These are phyloP conservation scores for Cytospora piceae DNA, from an alignment of 2,329 filamentous ascomycete genomes.

Conservation along the genomic window DNA sequence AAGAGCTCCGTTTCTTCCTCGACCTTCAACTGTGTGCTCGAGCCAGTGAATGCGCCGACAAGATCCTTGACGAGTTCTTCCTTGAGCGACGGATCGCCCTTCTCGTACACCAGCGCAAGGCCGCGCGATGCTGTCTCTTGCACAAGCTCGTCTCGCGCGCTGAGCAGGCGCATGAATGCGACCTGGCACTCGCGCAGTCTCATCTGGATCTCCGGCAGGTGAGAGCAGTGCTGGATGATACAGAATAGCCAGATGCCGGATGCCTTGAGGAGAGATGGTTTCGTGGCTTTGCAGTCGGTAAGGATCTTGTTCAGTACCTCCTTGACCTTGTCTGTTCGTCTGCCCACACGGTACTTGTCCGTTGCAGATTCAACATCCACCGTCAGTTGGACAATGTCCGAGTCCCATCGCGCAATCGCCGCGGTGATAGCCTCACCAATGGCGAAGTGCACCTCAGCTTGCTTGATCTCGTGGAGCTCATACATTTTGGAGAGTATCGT, in stretches of 20 bases:
- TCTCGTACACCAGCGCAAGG: conserved; percentile 90
- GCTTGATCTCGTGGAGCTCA: conserved; percentile 79
- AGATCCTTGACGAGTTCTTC: conserved; percentile 85
- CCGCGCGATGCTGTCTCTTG: conserved; percentile 94
- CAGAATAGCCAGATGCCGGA: conserved; percentile 95
- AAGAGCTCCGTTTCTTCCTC: conserved; percentile 91
- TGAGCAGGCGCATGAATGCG: conserved; percentile 85
- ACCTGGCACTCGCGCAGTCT: conserved; percentile 79
- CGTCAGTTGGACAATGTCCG: conserved; percentile 73
- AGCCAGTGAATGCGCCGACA: conserved; percentile 84
- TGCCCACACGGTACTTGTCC: conserved; percentile 39
- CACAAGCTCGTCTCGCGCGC: conserved; percentile 88
- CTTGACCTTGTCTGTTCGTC: conserved; percentile 49
- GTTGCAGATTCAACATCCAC: conserved; percentile 69
- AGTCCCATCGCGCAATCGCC: conserved; percentile 79
- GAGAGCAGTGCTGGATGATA: conserved; percentile 86
- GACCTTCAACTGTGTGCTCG: conserved; percentile 75
- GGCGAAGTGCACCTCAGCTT: conserved; percentile 86
- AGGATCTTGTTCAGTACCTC: conserved; percentile 73
- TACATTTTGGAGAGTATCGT: conserved; percentile 71
- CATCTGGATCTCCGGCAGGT: conserved; percentile 72
- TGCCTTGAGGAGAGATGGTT: conserved; percentile 87
- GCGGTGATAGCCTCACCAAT: conserved; percentile 87
- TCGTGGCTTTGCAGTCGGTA: conserved; percentile 77
- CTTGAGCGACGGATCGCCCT: conserved; percentile 79